These are phyloP conservation scores for Fonsecaea nubica DNA, from an alignment of 2,329 filamentous ascomycete genomes.

Conservation along the genomic window DNA sequence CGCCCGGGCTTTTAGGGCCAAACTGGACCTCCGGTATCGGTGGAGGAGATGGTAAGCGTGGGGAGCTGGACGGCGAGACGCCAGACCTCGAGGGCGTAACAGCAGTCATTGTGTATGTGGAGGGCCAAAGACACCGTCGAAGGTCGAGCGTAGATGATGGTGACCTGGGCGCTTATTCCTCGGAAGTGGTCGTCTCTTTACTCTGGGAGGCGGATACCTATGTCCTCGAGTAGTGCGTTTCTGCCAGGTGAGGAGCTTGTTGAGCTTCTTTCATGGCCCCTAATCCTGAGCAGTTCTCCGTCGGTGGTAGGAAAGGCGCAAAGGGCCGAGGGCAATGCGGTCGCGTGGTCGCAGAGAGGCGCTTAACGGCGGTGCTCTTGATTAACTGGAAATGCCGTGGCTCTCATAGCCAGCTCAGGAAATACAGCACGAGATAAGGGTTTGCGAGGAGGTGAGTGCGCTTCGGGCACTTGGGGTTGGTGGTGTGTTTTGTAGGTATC, in stretches of 20 bases:
- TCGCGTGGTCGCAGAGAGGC: not conserved
- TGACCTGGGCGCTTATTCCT: not conserved
- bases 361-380: not conserved
- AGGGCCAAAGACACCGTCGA: not conserved
- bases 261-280: not conserved
- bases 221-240: not conserved
- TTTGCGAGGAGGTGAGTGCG: not conserved
- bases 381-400: not conserved
- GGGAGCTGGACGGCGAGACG: constrained; percentile 72
- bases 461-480: not conserved
- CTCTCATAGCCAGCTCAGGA: not conserved
- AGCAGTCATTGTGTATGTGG: constrained; percentile 30
- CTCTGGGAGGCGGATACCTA: not conserved
- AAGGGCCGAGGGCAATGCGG: not conserved
- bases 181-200: not conserved
- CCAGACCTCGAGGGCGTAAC: constrained; percentile 45
- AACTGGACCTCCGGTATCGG: constrained; percentile 95
- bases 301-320: not conserved
- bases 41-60: constrained; percentile 91
- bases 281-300: not conserved
- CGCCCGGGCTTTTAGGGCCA: constrained; percentile 75
- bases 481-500: not conserved
- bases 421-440: not conserved
- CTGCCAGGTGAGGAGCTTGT: not conserved
- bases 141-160: not conserved